Base-by-base conservation (phyloP, 2,329 filamentous ascomycete species). In the Alternaria conjuncta region DNA sequence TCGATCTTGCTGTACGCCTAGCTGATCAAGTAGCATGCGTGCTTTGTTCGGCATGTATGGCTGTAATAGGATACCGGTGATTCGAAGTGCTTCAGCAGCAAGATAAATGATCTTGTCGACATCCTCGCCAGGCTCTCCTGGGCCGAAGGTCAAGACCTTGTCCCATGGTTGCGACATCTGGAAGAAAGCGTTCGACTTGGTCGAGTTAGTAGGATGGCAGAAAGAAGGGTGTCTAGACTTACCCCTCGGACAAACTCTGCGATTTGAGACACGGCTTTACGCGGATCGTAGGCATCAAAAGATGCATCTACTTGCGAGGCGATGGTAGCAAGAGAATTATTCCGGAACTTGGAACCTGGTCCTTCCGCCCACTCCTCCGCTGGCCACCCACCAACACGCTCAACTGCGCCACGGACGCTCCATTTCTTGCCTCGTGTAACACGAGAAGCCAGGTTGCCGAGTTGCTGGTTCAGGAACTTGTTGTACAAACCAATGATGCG, bases 1-100 rank as follows among this genome's bases (percentile, higher is more conserved):
- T 56, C 86, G 87, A 10, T 86, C 84, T 9, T 83, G 77, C 4
- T 83, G 81, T 5, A 99, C 94, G 1, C 92, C 90, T 9, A 99
- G 83, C 73, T 90, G 86, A 76, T 97, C 91, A 1, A 99, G 86
- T 30, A 97, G 80, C 68, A 88, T 82, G 11, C 81, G 80, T 50
- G 93, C 87, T 79, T 96, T 97, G 44, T 83, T 84, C 0, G 96
- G 96, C 86, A 99, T 97, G 75, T 94, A 92, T 1, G 96, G 94
- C 79, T 97, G 94, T 47, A 99, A 83, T 50, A 98, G 83, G 70
- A 99, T 97, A 13, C 90, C 93, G 1, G 86, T 84, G 23, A 97
- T 88, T 41, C 96, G 90, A 50, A 97, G 78, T 5, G 91, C 87
- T 80, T 99, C 96, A 9, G 90, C 87, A 46, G 86, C 84, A 46